Percentiles rank a stretch among this genome's conserved stretches.
Conservation (phyloP, 2,329 filamentous ascomycete species). For the Leptographium galeiforme region DNA sequence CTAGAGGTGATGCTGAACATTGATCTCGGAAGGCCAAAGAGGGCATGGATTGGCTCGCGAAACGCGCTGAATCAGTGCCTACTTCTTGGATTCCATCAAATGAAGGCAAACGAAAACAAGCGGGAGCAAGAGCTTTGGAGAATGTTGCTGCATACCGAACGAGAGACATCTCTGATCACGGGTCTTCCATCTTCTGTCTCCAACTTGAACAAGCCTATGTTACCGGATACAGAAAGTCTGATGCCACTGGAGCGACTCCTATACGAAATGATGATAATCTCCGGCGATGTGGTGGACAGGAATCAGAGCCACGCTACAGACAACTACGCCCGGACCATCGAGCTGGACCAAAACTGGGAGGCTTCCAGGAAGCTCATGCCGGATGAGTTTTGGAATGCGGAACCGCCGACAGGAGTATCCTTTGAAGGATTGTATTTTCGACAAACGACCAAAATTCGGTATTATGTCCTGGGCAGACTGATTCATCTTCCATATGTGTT, state of each 20-base stretch:
- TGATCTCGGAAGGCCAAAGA: conserved; percentile 39
- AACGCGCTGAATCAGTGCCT: conserved; percentile 37
- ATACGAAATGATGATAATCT: conserved; percentile 12
- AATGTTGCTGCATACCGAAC: conserved; percentile 27
- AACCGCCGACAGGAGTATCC: not conserved
- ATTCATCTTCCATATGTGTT: conserved; percentile 8
- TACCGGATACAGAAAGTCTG: conserved; percentile 11
- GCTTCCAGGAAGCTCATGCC: conserved; percentile 5
- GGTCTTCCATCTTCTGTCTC: conserved; percentile 31
- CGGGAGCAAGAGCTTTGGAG: conserved; percentile 24
- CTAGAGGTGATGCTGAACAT: conserved; percentile 38
- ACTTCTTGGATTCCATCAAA: conserved; percentile 32
- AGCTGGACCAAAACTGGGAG: conserved; percentile 26
- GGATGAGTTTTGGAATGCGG: conserved; percentile 2
- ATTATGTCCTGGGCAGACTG: conserved; percentile 1
- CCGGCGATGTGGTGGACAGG: not conserved
- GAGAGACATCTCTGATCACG: conserved; percentile 36
- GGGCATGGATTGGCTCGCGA: conserved; percentile 37
- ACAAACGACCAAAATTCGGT: conserved; percentile 3
- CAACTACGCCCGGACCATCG: conserved; percentile 22
- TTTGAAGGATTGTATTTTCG: not conserved
- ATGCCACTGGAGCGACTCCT: not conserved
- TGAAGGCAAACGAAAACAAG: conserved; percentile 15
- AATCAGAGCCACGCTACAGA: conserved; percentile 1
- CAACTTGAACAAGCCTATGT: conserved; percentile 12